Percentiles rank a stretch among this genome's conserved stretches.
phyloP scores from a whole-genome alignment of 306 rosid species.

The Cucurbita maxima region DNA sequence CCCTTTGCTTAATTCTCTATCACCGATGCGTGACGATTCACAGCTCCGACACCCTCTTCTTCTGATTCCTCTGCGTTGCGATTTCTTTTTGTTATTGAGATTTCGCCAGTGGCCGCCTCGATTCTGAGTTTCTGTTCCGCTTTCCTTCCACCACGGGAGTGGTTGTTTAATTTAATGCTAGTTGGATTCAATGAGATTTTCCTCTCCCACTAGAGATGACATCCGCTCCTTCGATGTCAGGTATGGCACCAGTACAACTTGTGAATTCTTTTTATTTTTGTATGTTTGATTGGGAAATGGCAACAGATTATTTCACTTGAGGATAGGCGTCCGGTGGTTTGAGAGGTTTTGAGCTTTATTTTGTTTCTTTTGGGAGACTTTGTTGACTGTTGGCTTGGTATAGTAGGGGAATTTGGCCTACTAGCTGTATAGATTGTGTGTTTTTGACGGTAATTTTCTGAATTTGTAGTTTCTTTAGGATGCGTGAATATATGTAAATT shows the following conservation, averaged over 20 bases:
- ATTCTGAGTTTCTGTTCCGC: neutral
- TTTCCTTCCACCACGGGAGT: constrained; percentile 6
- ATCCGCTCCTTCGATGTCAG: constrained; percentile 85
- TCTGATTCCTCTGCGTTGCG: neutral
- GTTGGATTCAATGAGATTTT: constrained; percentile 68
- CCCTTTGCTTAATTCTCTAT: constrained; percentile 19
- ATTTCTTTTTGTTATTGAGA: neutral
- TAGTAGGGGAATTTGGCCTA: neutral
- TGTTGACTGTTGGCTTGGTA: constrained; percentile 1
- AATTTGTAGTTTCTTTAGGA: constrained; percentile 73
- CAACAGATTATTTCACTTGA: neutral
- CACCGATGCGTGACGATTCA: constrained; percentile 9
- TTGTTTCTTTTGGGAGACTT: neutral
- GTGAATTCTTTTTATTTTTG: constrained; percentile 1
- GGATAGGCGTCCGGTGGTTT: constrained; percentile 7
- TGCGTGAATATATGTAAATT: constrained; percentile 74
- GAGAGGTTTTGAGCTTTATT: neutral
- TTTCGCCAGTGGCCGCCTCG: neutral
- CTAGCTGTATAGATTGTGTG: neutral
- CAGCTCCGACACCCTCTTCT: constrained; percentile 4
- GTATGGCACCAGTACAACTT: constrained; percentile 36
- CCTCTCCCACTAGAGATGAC: constrained; percentile 45
- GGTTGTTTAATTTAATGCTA: constrained; percentile 27
- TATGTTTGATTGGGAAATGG: constrained; percentile 16
- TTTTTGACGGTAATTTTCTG: constrained; percentile 16